Evolutionary conservation across 805 yeast genomes (phyloP).

Genomic region (Yarrowia keelungensis): DNA sequence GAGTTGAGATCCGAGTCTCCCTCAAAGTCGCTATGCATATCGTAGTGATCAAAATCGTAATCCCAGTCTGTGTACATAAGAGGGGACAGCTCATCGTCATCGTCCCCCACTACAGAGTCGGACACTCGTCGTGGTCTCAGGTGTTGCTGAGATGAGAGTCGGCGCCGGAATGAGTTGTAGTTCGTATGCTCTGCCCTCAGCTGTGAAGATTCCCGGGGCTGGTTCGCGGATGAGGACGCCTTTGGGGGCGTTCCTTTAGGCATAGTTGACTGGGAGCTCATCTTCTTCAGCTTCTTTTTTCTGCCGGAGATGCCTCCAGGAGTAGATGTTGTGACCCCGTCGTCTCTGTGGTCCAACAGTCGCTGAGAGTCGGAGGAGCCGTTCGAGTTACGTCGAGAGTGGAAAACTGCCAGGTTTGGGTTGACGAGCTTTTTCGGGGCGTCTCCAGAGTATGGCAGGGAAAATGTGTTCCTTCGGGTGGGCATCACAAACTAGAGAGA

Average conservation of each 20-base stretch:
- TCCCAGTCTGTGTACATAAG: conserved; percentile 32
- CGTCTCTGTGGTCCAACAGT: conserved; percentile 31
- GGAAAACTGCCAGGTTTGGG: conserved; percentile 27
- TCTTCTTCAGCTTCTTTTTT: conserved; percentile 12
- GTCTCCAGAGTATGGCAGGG: conserved; percentile 34
- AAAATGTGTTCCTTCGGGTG: conserved; percentile 34
- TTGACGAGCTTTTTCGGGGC: conserved; percentile 25
- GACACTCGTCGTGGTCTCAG: conserved; percentile 26
- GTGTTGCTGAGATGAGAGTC: conserved; percentile 22
- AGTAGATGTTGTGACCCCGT: conserved; percentile 15
- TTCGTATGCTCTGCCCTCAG: conserved; percentile 27
- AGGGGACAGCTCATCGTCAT: conserved; percentile 27
- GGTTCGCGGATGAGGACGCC: conserved; percentile 5
- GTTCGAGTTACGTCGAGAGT: conserved; percentile 33
- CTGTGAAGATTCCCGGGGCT: conserved; percentile 22
- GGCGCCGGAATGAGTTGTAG: conserved; percentile 35
- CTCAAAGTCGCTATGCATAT: conserved; percentile 17
- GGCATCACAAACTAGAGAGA: conserved; percentile 15
- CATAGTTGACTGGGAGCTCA: conserved; percentile 16
- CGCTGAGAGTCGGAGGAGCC: conserved; percentile 33
- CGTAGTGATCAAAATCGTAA: conserved; percentile 20
- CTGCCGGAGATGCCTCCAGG: conserved; percentile 14
- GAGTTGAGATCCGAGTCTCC: conserved; percentile 49
- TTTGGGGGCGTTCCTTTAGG: conserved; percentile 17
- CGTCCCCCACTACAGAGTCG: conserved; percentile 10